Percentiles rank a stretch among this genome's conserved stretches.
Evolutionary conservation across 768 basidiomycete genomes (phyloP).

Genomic region (Boletus rubroflammeus): DNA sequence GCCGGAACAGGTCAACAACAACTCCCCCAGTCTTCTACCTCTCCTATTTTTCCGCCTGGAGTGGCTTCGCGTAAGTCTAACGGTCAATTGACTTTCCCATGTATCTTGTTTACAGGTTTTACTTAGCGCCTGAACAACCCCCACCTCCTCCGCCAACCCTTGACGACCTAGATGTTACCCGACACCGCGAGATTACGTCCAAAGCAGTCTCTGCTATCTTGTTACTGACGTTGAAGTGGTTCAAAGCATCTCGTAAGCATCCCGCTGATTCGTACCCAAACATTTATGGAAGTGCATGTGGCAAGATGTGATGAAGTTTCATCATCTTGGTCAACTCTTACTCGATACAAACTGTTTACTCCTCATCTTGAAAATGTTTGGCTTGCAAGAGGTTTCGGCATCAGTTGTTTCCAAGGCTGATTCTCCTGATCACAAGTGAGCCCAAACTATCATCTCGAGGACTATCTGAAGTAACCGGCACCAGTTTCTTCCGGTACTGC

Average conservation of each 20-base stretch:
- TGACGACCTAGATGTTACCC: slow-evolving; percentile 89
- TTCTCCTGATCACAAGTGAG: slow-evolving; percentile 79
- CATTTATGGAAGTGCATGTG: neutral
- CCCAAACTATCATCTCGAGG: neutral
- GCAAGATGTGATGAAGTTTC: slow-evolving; percentile 96
- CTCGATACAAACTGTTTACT: slow-evolving; percentile 94
- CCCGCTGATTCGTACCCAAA: neutral
- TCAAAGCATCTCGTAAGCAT: slow-evolving; percentile 92
- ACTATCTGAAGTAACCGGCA: slow-evolving; percentile 5
- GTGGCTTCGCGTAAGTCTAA: slow-evolving; percentile 56
- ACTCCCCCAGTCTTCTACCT: slow-evolving; percentile 62
- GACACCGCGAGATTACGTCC: slow-evolving; percentile 95
- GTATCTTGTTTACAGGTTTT: slow-evolving; percentile 2
- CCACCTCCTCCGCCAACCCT: slow-evolving; percentile 67
- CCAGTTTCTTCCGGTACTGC: slow-evolving; percentile 96
- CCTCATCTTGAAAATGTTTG: slow-evolving; percentile 96
- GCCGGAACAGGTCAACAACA: slow-evolving; percentile 58
- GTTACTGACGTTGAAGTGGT: slow-evolving; percentile 90
- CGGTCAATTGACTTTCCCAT: neutral
- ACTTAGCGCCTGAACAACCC: slow-evolving; percentile 57
- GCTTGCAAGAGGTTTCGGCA: slow-evolving; percentile 85
- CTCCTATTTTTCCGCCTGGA: slow-evolving; percentile 68
- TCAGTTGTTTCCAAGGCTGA: slow-evolving; percentile 89
- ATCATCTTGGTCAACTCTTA: slow-evolving; percentile 92
- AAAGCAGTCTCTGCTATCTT: slow-evolving; percentile 97